These are phyloP conservation scores for Solanum chaucha DNA, from an alignment of 257 asterid genomes.

Conservation along the genomic window DNA sequence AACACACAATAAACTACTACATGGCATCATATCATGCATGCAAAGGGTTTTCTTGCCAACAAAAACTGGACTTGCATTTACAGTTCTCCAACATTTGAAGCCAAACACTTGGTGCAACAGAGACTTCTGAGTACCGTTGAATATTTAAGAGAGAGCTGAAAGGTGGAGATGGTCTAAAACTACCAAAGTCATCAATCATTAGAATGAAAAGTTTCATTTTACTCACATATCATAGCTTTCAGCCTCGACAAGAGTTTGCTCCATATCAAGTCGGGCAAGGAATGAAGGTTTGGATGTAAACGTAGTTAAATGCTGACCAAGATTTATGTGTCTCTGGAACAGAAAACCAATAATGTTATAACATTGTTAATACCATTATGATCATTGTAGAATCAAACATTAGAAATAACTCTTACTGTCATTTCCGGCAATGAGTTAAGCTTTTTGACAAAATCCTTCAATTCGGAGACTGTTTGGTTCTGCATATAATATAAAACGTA, in stretches of 20 bases:
- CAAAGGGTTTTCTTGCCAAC: not conserved
- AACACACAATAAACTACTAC: not conserved
- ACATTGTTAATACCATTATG: not conserved
- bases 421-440: constrained; percentile 97
- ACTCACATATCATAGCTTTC: constrained; percentile 86
- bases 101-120: not conserved
- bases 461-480: constrained; percentile 86
- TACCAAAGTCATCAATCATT: not conserved
- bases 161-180: not conserved
- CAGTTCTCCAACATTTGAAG: not conserved
- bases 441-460: constrained; percentile 98
- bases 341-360: constrained; percentile 16
- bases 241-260: constrained; percentile 91
- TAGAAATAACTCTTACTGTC: constrained; percentile 53
- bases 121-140: not conserved
- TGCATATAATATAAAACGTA: constrained; percentile 27
- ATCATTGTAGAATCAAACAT: not conserved
- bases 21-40: not conserved
- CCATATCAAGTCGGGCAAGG: constrained; percentile 87
- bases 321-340: constrained; percentile 91
- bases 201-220: not conserved
- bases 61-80: not conserved
- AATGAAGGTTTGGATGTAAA: constrained; percentile 81
- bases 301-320: constrained; percentile 86
- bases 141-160: not conserved